Evolutionary conservation across 2,329 filamentous ascomycete genomes (phyloP), one percentile per base, ranked within the genome.

Genomic region (Colletotrichum scovillei): DNA sequence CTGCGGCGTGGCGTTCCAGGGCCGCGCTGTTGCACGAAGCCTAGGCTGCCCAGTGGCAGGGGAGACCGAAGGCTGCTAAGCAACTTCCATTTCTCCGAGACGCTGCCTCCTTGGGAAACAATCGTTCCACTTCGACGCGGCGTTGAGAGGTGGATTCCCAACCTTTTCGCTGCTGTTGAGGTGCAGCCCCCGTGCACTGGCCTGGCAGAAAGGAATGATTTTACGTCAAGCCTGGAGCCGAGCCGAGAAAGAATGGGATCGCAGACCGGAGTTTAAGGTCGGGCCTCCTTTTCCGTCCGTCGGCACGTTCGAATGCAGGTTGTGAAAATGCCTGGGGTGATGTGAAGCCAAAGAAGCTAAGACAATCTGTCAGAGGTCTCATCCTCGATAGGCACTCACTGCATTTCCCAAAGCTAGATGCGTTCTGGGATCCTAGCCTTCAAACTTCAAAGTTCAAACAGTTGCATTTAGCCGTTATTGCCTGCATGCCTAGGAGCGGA

Each of bases 71-170:
- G 19, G 55, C 46, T n/a, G 63, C 65, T 53, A 59, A 63, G 58
- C 58, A 69, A 26, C 59, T 73, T 73, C 70, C 70, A 69, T 73
- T 73, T 64, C 70, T 73, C 70, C 70, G 70, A 62, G 22, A 53
- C 38, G 55, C 60, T 14, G 55, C 28, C 16, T 30, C 28, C 22
- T 58, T 38, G 12, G 38, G 49, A 1, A n/a, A 52, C 38, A 73
- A 64, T 73, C 67, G 67, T 73, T 62, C 70, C 70, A 70, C 70
- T 53, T 12, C 35, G 30, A 22, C 46, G 55, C 5, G 28, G 59
- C 67, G 70, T 73, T 70, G 70, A 65, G 70, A 32, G n/a, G 42
- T 22, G 53, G 53, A 28, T 64, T 52, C 67, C 26, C 70, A 73
- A 73, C 60, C 70, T 12, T 69, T 49, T 64, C 22, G 59, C 35